These are phyloP conservation scores for Blakeslea trispora DNA, from an alignment of 371 early-diverging fungal species.

Conservation along the genomic window DNA sequence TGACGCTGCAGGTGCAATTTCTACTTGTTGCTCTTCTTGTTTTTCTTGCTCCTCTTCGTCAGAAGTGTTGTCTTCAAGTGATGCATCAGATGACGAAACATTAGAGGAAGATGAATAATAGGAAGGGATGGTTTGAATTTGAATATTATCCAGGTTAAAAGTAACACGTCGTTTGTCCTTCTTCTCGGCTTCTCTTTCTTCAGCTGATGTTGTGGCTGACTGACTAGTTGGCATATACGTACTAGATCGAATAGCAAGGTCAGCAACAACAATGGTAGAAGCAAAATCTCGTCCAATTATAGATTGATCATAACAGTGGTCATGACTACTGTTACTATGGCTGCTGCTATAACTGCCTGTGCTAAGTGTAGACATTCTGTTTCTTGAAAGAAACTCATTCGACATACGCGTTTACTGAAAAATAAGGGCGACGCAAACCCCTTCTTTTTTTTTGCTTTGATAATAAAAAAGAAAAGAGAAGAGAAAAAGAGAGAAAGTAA, in stretches of 20 bases:
- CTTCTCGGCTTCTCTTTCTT: neutral
- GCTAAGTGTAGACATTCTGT: neutral
- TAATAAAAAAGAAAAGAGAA: no score
- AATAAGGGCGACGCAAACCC: neutral
- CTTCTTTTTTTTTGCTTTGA: no score
- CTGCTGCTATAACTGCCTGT: no score
- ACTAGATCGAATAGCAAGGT: slow-evolving; percentile 17
- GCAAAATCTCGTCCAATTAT: slow-evolving; percentile 12
- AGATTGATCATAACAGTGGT: neutral
- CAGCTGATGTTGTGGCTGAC: slow-evolving; percentile 1
- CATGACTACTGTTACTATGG: neutral
- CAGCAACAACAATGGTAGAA: slow-evolving; percentile 8
- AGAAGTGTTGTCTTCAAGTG: no score
- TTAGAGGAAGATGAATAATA: slow-evolving; percentile 12
- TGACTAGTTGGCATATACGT: neutral
- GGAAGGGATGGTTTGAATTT: slow-evolving; percentile 19
- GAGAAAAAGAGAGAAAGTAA: no score
- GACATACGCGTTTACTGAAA: neutral
- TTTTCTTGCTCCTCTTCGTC: no score
- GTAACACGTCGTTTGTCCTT: slow-evolving; percentile 25
- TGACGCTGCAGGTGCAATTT: no score
- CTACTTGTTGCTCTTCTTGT: no score
- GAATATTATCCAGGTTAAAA: slow-evolving; percentile 18
- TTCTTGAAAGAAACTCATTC: neutral
- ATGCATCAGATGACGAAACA: slow-evolving; percentile 1